These are phyloP conservation scores for Trypanosoma mega DNA, from an alignment of 208 protist genomes.

Conservation along the genomic window DNA sequence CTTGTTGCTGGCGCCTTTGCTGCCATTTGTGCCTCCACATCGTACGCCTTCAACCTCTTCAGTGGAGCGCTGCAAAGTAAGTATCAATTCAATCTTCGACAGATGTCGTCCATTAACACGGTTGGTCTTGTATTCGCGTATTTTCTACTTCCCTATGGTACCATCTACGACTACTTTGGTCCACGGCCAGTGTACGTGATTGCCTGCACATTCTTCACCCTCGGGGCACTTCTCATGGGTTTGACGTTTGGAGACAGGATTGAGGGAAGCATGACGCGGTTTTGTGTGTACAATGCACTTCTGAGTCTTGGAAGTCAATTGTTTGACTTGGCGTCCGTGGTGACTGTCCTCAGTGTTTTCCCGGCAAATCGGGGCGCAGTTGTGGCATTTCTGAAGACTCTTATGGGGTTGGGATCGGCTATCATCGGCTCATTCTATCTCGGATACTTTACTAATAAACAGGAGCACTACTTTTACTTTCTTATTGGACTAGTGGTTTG, in stretches of 20 bases:
- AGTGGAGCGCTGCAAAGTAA: constrained; percentile 54
- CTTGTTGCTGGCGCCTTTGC: constrained; percentile 54
- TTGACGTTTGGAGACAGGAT: constrained; percentile 53
- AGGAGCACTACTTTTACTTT: constrained; percentile 57
- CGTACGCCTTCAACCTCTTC: constrained; percentile 76
- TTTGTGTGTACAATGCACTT: constrained; percentile 54
- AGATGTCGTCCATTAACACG: constrained; percentile 79
- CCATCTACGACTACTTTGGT: constrained; percentile 71
- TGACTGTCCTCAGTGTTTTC: constrained; percentile 76
- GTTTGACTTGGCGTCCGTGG: constrained; percentile 68
- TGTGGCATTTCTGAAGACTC: constrained; percentile 78
- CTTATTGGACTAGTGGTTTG: constrained; percentile 38
- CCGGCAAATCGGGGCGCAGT: constrained; percentile 70
- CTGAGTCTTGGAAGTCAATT: constrained; percentile 54
- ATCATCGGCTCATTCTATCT: constrained; percentile 60
- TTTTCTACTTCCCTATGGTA: constrained; percentile 57
- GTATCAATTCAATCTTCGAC: constrained; percentile 55
- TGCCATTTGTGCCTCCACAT: constrained; percentile 62
- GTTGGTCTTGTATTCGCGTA: constrained; percentile 44
- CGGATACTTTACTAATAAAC: constrained; percentile 59
- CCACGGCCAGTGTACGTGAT: constrained; percentile 58
- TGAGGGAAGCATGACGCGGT: constrained; percentile 42
- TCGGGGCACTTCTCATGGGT: constrained; percentile 53
- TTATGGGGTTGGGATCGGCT: constrained; percentile 70
- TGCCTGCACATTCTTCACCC: constrained; percentile 38